Evolutionary conservation across 2,329 filamentous ascomycete species (phyloP), one percentile per base, ranked within the genome.

Genomic region (Fusarium nurragi): DNA sequence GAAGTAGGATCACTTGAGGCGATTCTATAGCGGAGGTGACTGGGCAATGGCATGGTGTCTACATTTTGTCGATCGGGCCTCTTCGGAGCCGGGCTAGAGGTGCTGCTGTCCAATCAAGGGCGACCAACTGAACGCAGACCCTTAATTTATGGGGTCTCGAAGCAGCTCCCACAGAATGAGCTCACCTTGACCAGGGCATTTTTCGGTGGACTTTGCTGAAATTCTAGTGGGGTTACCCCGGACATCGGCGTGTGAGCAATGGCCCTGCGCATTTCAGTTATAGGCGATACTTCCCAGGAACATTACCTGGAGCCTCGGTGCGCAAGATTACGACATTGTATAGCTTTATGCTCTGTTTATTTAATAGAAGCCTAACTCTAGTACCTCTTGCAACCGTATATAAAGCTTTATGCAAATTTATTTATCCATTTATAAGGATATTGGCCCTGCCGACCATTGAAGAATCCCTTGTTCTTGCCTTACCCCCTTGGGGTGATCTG

Each of bases 151-250:
- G 64, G 54, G 54, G 49, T 23, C 48, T 43, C 43, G 19, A 44
- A 41, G 44, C 30, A 59, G 51, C 53, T 50, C 48, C 62, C 47
- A 48, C 62, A 46, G 21, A 64, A 64, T 52, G 54, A 65, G 64
- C 64, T 67, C 64, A 65, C 64, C 60, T 60, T 59, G 37, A 22
- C 37, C 57, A 60, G 47, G 57, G 57, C 47, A 60, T 60, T 60
- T 45, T 23, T 63, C 54, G 57, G 55, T 60, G 40, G 61, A 37
- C 58, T 61, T 22, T 43, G 3, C 25, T 58, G 57, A 56, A 49
- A 36, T 56, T 41, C 37, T 57, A 56, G 70, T 70, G 70, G 69
- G 55, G 59, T 59, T 72, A 72, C 70, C 70, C 70, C 70, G 70
- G 70, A 72, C 69, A 72, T 70, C 69, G 70, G 70, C 67, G 66